These are phyloP conservation scores for Phytophthora colocasiae DNA, from an alignment of 352 stramenopile genomes.

Conservation along the genomic window DNA sequence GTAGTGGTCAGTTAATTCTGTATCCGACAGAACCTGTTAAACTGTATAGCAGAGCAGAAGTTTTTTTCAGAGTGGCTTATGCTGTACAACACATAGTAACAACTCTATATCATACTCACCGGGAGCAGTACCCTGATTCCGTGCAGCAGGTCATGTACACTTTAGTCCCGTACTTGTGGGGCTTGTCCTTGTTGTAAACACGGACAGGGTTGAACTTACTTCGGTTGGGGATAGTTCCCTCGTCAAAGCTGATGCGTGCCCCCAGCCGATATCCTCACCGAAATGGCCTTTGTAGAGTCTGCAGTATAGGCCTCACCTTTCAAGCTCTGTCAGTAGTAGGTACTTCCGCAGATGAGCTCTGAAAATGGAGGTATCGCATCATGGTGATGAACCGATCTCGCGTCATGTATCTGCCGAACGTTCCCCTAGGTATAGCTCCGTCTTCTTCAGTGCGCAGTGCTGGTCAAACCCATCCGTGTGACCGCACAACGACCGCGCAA, in stretches of 20 bases:
- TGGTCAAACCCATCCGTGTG: no score
- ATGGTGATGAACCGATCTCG: no score
- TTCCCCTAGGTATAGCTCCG: no score
- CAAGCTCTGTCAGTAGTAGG: constrained; percentile 9
- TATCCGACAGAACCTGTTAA: background rate
- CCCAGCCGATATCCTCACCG: constrained; percentile 7
- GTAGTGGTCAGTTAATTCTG: constrained; percentile 3
- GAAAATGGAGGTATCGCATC: no score
- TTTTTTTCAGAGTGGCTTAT: constrained; percentile 2
- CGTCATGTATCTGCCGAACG: no score
- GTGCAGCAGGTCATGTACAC: constrained; percentile 29
- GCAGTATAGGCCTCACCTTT: constrained; percentile 7
- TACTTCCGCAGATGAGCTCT: no score
- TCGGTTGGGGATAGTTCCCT: constrained; percentile 16
- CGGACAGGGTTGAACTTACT: no score
- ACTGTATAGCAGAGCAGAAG: no score
- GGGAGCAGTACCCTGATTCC: constrained; percentile 12
- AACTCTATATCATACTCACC: background rate
- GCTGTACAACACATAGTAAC: constrained; percentile 4
- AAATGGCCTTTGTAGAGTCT: constrained; percentile 20
- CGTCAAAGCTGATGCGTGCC: constrained; percentile 11
- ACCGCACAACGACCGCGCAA: no score
- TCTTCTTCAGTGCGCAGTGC: no score
- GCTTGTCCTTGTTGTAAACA: no score
- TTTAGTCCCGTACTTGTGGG: no score